Conservation (phyloP, 2,329 filamentous ascomycete species). For the Beauveria bassiana region DNA sequence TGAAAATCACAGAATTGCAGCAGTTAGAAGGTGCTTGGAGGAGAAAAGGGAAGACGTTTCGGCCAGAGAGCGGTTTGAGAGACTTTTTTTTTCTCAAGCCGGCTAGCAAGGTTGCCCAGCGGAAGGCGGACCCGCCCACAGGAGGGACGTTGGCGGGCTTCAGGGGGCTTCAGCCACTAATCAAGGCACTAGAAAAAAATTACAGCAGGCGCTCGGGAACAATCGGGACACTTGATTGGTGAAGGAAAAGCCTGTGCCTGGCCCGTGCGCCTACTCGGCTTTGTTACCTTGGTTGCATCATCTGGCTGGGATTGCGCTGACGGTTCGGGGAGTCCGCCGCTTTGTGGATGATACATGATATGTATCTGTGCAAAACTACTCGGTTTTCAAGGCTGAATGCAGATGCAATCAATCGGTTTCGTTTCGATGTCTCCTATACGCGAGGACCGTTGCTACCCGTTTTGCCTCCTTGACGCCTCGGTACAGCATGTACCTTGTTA, state of each 20-base stretch:
- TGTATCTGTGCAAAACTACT: no score
- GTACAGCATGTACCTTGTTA: not conserved
- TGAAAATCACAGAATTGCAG: constrained; percentile 10
- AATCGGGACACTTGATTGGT: constrained; percentile 10
- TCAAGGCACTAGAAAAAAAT: constrained; percentile 2
- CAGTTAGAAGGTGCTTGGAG: constrained; percentile 11
- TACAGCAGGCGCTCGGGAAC: constrained; percentile 9
- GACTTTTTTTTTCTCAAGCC: constrained; percentile 10
- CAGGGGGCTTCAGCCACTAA: not conserved
- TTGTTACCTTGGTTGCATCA: not conserved
- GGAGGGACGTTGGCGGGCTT: not conserved
- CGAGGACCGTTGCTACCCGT: no score
- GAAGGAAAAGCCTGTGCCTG: not conserved
- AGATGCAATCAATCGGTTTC: no score
- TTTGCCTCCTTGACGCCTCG: not conserved
- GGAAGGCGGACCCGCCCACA: not conserved
- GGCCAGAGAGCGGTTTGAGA: constrained; percentile 11
- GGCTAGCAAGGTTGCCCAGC: not conserved
- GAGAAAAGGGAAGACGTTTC: constrained; percentile 7
- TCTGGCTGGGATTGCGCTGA: not conserved
- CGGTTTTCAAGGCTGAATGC: no score
- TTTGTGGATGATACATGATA: not conserved
- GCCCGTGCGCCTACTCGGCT: not conserved
- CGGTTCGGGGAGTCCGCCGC: not conserved
- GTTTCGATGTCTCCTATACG: no score